Evolutionary conservation across 495 filamentous ascomycete genomes (phyloP).

Genomic region (Bryoglossum gracile): DNA sequence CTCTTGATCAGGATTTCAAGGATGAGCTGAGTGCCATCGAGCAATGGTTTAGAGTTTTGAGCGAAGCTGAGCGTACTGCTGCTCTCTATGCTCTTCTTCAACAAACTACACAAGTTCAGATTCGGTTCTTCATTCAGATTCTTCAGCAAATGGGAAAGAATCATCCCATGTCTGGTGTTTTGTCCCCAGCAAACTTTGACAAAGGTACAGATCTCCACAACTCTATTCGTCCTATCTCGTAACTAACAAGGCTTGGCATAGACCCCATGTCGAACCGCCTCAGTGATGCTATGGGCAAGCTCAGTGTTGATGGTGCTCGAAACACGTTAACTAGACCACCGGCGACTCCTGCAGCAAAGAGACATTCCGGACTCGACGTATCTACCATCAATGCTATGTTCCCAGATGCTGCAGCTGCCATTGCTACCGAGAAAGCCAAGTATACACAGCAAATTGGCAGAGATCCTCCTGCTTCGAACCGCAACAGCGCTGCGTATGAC

Average conservation of each 20-base stretch:
- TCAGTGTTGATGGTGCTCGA: conserved; percentile 76
- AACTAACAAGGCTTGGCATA: conserved; percentile 32
- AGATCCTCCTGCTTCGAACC: conserved; percentile 83
- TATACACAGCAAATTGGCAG: conserved; percentile 91
- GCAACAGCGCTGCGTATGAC: conserved; percentile 82
- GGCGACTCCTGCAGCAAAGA: conserved; percentile 66
- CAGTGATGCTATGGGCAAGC: conserved; percentile 95
- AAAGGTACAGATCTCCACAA: conserved; percentile 56
- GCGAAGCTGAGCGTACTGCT: conserved; percentile 92
- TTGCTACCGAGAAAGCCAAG: conserved; percentile 94
- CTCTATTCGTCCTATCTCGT: conserved; percentile 13
- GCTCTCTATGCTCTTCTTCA: conserved; percentile 92
- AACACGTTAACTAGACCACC: conserved; percentile 75
- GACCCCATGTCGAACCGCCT: conserved; percentile 96
- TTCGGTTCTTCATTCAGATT: conserved; percentile 98
- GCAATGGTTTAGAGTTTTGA: conserved; percentile 97
- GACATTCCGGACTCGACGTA: conserved; percentile 87
- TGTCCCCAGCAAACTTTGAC: conserved; percentile 95
- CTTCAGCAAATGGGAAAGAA: conserved; percentile 97
- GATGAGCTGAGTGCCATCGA: conserved; percentile 98
- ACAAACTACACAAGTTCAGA: conserved; percentile 98
- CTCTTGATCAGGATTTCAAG: conserved; percentile 98
- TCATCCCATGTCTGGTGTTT: conserved; percentile 92
- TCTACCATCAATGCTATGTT: conserved; percentile 98
- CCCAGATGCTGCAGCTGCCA: conserved; percentile 93